phyloP scores from a whole-genome alignment of 176 grass and related monocot genomes.

The Luzula sylvatica region DNA sequence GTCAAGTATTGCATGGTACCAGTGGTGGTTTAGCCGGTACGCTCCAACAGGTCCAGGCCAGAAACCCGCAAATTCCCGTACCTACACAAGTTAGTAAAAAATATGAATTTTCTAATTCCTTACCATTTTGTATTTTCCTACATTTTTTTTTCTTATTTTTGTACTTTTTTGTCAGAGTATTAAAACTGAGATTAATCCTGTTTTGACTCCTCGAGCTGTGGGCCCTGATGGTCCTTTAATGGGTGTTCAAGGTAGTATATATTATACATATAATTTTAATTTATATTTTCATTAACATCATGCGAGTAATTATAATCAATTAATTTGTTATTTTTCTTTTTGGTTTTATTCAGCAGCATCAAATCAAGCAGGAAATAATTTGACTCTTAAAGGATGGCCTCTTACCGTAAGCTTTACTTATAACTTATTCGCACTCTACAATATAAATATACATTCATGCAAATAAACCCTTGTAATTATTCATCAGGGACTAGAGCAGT shows the following conservation, averaged over 20 bases:
- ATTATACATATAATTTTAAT: slow-evolving; percentile 1
- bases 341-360: slow-evolving; percentile 51
- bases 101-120: not conserved
- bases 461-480: not conserved
- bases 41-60: slow-evolving; percentile 69
- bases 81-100: slow-evolving; percentile 48
- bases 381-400: slow-evolving; percentile 99
- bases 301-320: slow-evolving; percentile 10
- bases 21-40: slow-evolving; percentile 69
- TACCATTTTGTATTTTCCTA: slow-evolving; percentile 12
- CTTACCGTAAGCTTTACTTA: slow-evolving; percentile 56
- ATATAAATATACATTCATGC: too few species aligned
- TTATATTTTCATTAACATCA: too few species aligned
- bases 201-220: slow-evolving; percentile 63
- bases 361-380: slow-evolving; percentile 87
- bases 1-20: slow-evolving; percentile 84
- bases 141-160: not conserved
- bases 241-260: slow-evolving; percentile 69
- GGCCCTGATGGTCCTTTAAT: slow-evolving; percentile 82
- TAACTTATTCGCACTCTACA: too few species aligned
- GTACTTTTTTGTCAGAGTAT: slow-evolving; percentile 46
- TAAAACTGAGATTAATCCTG: slow-evolving; percentile 82
- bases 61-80: slow-evolving; percentile 77
- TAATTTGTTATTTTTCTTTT: slow-evolving; percentile 13
- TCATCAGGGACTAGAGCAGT: slow-evolving; percentile 58